These are phyloP conservation scores for Adansonia rubrostipa DNA, from an alignment of 441 rosid species.

Conservation along the genomic window DNA sequence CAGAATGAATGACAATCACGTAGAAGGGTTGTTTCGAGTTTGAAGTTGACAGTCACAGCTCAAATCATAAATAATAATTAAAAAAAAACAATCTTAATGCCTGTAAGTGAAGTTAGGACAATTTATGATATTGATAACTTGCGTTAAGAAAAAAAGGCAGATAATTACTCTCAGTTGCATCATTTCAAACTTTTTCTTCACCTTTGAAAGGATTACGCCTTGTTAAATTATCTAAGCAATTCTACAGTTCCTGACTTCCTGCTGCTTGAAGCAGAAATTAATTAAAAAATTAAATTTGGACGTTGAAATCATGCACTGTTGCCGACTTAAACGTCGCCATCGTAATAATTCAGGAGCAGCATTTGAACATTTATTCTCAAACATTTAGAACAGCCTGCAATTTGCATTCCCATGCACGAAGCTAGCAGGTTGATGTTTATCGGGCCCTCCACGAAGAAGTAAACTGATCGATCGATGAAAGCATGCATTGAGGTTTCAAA, in stretches of 20 bases:
- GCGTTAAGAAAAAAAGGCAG: neutral
- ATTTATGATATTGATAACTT: neutral
- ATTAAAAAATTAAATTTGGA: neutral
- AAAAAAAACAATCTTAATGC: constrained; percentile 6
- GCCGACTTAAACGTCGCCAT: neutral
- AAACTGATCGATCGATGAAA: neutral
- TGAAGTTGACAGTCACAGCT: constrained; percentile 2
- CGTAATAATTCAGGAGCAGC: neutral
- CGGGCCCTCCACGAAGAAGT: neutral
- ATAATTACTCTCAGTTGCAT: no score
- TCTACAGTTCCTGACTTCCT: neutral
- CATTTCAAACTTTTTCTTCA: neutral
- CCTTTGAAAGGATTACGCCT: neutral
- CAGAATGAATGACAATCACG: neutral
- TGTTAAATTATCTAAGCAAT: neutral
- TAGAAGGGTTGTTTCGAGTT: neutral
- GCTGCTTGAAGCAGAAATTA: no score
- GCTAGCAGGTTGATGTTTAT: neutral
- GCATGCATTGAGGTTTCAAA: neutral
- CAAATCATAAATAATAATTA: neutral
- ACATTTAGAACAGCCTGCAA: no score
- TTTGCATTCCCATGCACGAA: neutral
- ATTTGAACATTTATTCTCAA: no score
- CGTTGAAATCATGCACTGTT: neutral
- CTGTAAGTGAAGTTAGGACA: neutral